phyloP scores from a whole-genome alignment of 2,329 filamentous ascomycete species.

The Fusarium pseudoanthophilum region DNA sequence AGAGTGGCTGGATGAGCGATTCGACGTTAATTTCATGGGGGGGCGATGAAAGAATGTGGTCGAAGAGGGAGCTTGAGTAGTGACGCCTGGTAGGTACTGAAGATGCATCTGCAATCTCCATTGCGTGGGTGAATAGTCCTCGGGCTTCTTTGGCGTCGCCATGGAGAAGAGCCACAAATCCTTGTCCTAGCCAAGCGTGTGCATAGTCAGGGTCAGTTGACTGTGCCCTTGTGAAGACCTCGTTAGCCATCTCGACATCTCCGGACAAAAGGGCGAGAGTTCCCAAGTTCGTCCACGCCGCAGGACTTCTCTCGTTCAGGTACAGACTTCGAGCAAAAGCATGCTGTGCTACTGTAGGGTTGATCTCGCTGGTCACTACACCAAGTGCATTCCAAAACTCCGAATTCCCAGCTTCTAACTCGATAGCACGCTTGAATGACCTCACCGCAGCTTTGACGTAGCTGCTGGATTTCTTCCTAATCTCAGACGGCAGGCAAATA shows the following conservation, averaged over 20 bases:
- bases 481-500: constrained; percentile 65
- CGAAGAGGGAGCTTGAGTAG: constrained; percentile 84
- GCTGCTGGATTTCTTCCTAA: constrained; percentile 68
- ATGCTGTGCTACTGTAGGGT: constrained; percentile 89
- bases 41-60: constrained; percentile 74
- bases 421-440: constrained; percentile 95
- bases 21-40: constrained; percentile 59
- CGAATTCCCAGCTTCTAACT: constrained; percentile 90
- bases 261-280: constrained; percentile 86
- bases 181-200: constrained; percentile 94
- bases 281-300: constrained; percentile 91
- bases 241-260: constrained; percentile 86
- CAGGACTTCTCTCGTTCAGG: constrained; percentile 86
- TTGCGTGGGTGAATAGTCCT: constrained; percentile 90
- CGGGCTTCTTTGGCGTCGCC: constrained; percentile 82
- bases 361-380: constrained; percentile 87
- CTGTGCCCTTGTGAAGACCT: constrained; percentile 89
- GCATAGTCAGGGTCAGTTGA: constrained; percentile 95
- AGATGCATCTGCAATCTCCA: constrained; percentile 87
- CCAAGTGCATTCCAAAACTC: constrained; percentile 98
- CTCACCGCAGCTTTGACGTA: constrained; percentile 85
- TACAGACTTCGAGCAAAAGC: constrained; percentile 92
- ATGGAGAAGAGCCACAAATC: constrained; percentile 80
- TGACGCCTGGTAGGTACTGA: constrained; percentile 78
- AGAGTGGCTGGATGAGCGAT: constrained; percentile 84